Base-by-base conservation (phyloP, 164 flowering plant genomes). In the Malania oleifera region DNA sequence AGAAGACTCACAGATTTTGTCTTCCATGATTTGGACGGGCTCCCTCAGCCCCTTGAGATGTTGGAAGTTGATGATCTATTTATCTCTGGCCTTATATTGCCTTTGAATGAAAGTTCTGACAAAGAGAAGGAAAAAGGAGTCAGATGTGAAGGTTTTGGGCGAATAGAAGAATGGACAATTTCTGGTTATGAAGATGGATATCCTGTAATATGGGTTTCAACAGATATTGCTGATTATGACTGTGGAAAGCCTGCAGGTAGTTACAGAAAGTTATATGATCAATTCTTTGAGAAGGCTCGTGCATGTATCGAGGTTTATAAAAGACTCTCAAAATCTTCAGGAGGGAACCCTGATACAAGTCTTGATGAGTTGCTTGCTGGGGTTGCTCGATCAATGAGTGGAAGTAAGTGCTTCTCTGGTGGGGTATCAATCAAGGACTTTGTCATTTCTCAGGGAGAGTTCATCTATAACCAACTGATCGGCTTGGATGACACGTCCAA, bases 111-210 rank as follows among this genome's bases (percentile, higher is more conserved):
- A 39, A 55, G 39, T 61, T 38, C 70, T 14, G 85, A 75, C 28
- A 77, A 76, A 57, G 78, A 71, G 20, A 84, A 80, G 58, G 83
- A 68, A 14, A 75, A 65, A 39, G 87, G 88, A 7, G 67, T 86
- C 10, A 71, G 83, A 63, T 89, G 97, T 70, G 90, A 81, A 66
- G 90, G 87, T 5, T 92, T 92, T 74, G 98, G 98, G 7, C 79
- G 93, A 25, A 73, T 92, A 34, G 95, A 87, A 68, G 56, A 76
- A 1, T 92, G 98, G 97, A 65, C 76, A 1, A 83, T 92, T 37
- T 92, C 98, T 62, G 98, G 98, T 28, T 92, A 85, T 69, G 97
- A 92, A 60, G 96, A 87, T n/a, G 96, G 95, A 11, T 63, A 63
- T 3, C 96, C 95, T 1, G 76, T 78, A 0, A 69, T 89, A 56